These are phyloP conservation scores for Colletotrichum euphorbiae DNA, from an alignment of 2,329 filamentous ascomycete species.

Conservation along the genomic window DNA sequence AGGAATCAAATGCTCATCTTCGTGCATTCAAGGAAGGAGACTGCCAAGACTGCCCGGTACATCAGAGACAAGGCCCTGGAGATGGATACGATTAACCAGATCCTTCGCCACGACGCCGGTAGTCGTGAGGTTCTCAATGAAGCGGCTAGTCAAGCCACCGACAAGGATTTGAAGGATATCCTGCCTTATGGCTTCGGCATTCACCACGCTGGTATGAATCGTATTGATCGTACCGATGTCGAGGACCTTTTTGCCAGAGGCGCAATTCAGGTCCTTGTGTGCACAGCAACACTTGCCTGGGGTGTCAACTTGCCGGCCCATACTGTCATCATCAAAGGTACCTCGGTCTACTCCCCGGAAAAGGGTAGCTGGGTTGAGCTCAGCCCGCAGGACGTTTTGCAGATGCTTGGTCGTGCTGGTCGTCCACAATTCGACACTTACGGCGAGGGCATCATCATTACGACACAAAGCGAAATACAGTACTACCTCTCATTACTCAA, in stretches of 20 bases:
- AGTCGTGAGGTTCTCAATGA: slow-evolving; percentile 89
- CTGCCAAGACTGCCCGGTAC: slow-evolving; percentile 95
- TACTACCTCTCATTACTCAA: slow-evolving; percentile 98
- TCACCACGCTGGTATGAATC: slow-evolving; percentile 96
- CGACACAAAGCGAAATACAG: slow-evolving; percentile 92
- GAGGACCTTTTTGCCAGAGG: slow-evolving; percentile 95
- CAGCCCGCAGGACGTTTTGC: slow-evolving; percentile 95
- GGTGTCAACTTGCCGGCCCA: slow-evolving; percentile 98
- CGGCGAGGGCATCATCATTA: slow-evolving; percentile 98
- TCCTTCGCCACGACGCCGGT: slow-evolving; percentile 91
- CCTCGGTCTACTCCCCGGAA: slow-evolving; percentile 96
- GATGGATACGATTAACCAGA: slow-evolving; percentile 95
- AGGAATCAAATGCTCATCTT: slow-evolving; percentile 99
- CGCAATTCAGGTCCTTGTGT: slow-evolving; percentile 93
- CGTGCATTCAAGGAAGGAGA: slow-evolving; percentile 98
- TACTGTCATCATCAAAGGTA: slow-evolving; percentile 99
- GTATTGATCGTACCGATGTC: slow-evolving; percentile 93
- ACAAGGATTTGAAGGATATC: slow-evolving; percentile 91
- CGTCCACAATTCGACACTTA: slow-evolving; percentile 97
- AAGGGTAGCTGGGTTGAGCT: slow-evolving; percentile 99
- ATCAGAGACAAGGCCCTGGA: slow-evolving; percentile 98
- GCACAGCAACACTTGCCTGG: slow-evolving; percentile 98
- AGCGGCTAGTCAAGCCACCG: slow-evolving; percentile 84
- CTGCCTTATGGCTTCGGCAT: slow-evolving; percentile 98
- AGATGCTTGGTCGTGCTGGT: slow-evolving; percentile 98